Percentiles rank a stretch among this genome's conserved stretches.
phyloP scores from a whole-genome alignment of 2,329 filamentous ascomycete genomes.

The Trichophaea hybrida region DNA sequence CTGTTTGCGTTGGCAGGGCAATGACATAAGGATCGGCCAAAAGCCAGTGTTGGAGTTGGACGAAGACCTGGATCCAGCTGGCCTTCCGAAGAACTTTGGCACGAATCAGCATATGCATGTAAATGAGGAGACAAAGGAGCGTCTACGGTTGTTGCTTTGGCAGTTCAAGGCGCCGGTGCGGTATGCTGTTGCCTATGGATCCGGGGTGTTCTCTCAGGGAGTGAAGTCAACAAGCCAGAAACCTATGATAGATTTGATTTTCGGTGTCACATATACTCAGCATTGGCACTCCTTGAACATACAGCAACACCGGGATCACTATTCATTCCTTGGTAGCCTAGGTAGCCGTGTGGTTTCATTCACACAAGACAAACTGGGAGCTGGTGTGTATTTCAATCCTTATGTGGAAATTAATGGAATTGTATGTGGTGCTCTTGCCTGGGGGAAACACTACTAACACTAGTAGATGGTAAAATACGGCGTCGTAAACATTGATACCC shows the following conservation, averaged over 20 bases:
- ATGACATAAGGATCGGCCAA: background rate
- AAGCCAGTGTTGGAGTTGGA: background rate
- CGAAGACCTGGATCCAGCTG: background rate
- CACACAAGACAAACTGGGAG: conserved; percentile 77
- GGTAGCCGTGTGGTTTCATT: conserved; percentile 74
- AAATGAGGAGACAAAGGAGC: conserved; percentile 89
- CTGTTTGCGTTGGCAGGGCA: background rate
- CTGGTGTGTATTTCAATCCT: conserved; percentile 94
- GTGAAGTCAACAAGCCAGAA: conserved; percentile 29
- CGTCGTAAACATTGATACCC: conserved; percentile 82
- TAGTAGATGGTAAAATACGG: conserved; percentile 84
- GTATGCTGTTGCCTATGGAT: conserved; percentile 95
- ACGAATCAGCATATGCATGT: conserved; percentile 94
- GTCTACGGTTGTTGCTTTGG: conserved; percentile 72
- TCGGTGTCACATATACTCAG: conserved; percentile 84
- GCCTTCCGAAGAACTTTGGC: conserved; percentile 67
- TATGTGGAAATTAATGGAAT: conserved; percentile 90
- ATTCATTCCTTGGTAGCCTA: conserved; percentile 68
- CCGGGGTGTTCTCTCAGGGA: conserved; percentile 79
- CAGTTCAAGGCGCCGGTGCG: conserved; percentile 85
- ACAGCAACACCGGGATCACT: conserved; percentile 76
- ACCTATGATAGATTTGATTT: conserved; percentile 93
- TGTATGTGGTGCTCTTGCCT: conserved; percentile 9
- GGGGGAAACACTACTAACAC: background rate
- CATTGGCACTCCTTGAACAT: conserved; percentile 96